Percentiles rank a stretch among this genome's conserved stretches.
phyloP scores from a whole-genome alignment of 2,329 filamentous ascomycete genomes.

The Cercospora citrullina region DNA sequence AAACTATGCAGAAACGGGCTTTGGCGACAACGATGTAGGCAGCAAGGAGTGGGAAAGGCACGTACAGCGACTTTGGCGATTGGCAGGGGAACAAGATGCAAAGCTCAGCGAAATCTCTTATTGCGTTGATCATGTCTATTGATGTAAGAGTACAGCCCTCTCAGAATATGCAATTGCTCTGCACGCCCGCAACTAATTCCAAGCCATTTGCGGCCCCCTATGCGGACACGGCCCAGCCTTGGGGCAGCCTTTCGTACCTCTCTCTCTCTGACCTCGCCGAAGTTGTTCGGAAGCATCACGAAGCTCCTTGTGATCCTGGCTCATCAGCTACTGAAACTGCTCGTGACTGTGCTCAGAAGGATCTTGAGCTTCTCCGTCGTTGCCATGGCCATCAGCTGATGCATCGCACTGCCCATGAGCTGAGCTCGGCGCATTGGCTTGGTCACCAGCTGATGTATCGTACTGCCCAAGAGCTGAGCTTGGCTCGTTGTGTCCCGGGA shows the following conservation, averaged over 20 bases:
- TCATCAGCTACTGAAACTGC: not conserved
- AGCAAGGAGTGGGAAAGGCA: no score
- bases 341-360: not conserved
- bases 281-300: not conserved
- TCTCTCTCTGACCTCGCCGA: not conserved
- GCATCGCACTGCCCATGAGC: no score
- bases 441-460: no score
- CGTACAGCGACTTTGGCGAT: no score
- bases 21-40: no score
- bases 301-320: not conserved
- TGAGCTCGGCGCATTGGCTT: no score
- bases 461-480: no score
- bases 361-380: not conserved
- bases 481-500: not conserved
- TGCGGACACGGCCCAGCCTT: no score
- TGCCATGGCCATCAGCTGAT: no score
- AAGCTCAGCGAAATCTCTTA: not conserved
- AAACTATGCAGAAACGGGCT: no score
- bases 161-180: not conserved
- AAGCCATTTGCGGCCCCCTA: not conserved
- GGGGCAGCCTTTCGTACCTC: not conserved
- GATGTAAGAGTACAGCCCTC: not conserved
- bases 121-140: not conserved
- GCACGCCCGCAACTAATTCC: not conserved
- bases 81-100: no score